Percentiles rank a stretch among this genome's conserved stretches.
Evolutionary conservation across 2,329 filamentous ascomycete species (phyloP).

Genomic region (Calycina marina): DNA sequence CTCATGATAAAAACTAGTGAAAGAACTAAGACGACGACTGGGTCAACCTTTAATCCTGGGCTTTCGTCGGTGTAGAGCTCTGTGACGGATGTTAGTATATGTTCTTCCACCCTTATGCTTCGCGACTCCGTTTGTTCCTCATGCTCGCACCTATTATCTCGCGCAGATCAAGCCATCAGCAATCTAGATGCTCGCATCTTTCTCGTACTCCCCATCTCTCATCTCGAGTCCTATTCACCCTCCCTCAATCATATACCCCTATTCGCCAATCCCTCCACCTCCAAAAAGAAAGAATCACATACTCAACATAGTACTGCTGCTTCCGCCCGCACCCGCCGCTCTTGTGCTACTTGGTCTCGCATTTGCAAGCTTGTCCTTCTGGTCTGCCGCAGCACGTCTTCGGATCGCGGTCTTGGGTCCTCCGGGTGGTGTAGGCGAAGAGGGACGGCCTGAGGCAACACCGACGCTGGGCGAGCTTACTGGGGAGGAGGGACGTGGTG

Average conservation of each 20-base stretch:
- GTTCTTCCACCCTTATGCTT: background rate
- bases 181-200: no score
- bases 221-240: no score
- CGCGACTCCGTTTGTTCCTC: no score
- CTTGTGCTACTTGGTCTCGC: constrained; percentile 82
- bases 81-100: constrained; percentile 23
- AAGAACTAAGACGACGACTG: constrained; percentile 89
- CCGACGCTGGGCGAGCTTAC: constrained; percentile 39
- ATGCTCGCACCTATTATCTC: no score
- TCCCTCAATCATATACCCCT: background rate
- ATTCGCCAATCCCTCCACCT: background rate
- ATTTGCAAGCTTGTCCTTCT: constrained; percentile 96
- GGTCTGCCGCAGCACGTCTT: constrained; percentile 86
- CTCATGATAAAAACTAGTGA: constrained; percentile 98
- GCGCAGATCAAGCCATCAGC: no score
- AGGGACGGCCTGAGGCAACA: constrained; percentile 50
- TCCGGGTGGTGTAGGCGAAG: constrained; percentile 79
- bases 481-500: constrained; percentile 37
- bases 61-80: constrained; percentile 97
- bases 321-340: constrained; percentile 85
- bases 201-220: no score
- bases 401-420: constrained; percentile 92
- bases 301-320: constrained; percentile 97
- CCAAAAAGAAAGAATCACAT: constrained; percentile 28
- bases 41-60: constrained; percentile 92